Evolutionary conservation across 2,329 filamentous ascomycete genomes (phyloP), one percentile per base, ranked within the genome.

Genomic region (Botryotinia narcissicola): DNA sequence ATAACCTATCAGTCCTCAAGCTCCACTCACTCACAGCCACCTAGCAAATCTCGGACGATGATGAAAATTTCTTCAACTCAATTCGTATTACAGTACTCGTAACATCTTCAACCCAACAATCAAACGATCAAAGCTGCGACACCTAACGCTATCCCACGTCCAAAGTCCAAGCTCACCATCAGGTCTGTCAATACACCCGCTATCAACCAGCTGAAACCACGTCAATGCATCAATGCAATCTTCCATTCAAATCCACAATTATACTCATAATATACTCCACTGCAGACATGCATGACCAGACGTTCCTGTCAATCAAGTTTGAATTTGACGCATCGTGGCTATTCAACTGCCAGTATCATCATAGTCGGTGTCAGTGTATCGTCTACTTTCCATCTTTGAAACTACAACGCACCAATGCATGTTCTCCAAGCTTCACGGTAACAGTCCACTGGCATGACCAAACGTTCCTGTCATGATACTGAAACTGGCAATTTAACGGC

Each of bases 221-320:
- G 64, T 54, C 64, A 54, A 54, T 54, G 46, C 64, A 62, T 42
- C 60, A 68, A 68, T 68, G 64, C 64, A 68, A 29, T 54, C 35
- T n/a, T 9, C 3, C 16, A 54, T 67, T 9, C 46, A 32, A 51
- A 37, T 35, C 22, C 32, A 35, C 32, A 40, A 29, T n/a, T 16
- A 22, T 35, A n/a, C 16, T 68, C 64, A 68, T 3, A 22, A 35
- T 7, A 40, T 29, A 37, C 22, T 40, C 25, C 35, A 54, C 59
- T 35, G 9, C 35, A 14, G 46, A 64, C 9, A 54, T n/a, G 25
- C 18, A 54, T 68, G 64, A 40, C 35, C 48, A 40, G 32, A 54
- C 29, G 64, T 68, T 54, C 32, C 32, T 40, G 29, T 37, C 35
- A 37, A 25, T 54, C 48, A 48, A 40, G 35, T n/a, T 25, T 61